Evolutionary conservation across 495 filamentous ascomycete genomes (phyloP).

Genomic region (Chaetomium cochliodes): DNA sequence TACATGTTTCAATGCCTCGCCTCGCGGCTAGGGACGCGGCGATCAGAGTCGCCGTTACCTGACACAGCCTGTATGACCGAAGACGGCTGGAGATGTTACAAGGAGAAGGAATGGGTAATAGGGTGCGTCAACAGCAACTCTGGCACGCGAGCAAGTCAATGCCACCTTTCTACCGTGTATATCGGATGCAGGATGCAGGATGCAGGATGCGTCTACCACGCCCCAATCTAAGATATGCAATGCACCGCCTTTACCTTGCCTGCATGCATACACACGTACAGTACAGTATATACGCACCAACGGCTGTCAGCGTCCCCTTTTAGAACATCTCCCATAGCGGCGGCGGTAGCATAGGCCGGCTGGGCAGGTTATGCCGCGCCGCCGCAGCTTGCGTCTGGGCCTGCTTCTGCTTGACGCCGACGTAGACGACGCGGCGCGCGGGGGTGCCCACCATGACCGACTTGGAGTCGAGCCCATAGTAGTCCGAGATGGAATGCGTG

Average conservation of each 20-base stretch:
- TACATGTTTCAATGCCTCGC: neutral
- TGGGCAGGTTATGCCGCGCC: slow-evolving; percentile 18
- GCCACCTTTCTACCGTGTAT: neutral
- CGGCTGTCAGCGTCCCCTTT: neutral
- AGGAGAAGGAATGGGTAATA: neutral
- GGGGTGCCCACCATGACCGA: slow-evolving; percentile 75
- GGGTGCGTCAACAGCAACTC: neutral
- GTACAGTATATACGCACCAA: neutral
- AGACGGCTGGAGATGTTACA: neutral
- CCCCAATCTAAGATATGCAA: slow-evolving; percentile 13
- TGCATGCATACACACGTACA: neutral
- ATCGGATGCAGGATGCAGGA: neutral
- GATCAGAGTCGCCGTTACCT: no score
- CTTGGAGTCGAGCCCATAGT: slow-evolving; percentile 88
- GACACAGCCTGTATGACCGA: no score
- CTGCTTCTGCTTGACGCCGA: slow-evolving; percentile 63
- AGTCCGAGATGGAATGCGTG: slow-evolving; percentile 85
- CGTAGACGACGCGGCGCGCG: slow-evolving; percentile 79
- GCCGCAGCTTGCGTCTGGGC: slow-evolving; percentile 23
- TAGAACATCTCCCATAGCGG: slow-evolving; percentile 39
- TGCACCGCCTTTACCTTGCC: neutral
- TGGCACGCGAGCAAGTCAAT: neutral
- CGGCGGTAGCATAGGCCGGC: slow-evolving; percentile 27
- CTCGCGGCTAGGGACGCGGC: neutral
- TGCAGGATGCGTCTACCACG: slow-evolving; percentile 12